phyloP scores from a whole-genome alignment of 2,329 filamentous ascomycete species.

The Penicillium sp. region DNA sequence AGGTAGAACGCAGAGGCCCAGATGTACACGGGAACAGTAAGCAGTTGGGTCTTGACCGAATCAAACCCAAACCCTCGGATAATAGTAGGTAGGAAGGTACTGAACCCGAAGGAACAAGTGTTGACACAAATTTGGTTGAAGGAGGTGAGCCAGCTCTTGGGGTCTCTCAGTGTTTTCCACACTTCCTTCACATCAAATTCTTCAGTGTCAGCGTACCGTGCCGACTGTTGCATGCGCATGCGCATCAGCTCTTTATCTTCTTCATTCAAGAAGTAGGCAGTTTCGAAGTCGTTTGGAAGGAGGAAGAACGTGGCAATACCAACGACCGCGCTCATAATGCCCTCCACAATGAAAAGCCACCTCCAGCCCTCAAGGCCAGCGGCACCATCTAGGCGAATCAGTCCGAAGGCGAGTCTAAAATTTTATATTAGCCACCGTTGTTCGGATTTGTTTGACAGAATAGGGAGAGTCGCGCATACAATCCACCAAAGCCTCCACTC shows the following conservation, averaged over 20 bases:
- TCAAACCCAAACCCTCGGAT: constrained; percentile 48
- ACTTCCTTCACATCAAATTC: constrained; percentile 35
- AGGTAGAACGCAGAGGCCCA: constrained; percentile 15
- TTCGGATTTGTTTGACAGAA: neutral
- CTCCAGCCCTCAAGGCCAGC: constrained; percentile 42
- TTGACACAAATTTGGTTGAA: constrained; percentile 47
- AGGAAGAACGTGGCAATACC: constrained; percentile 42
- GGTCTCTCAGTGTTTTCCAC: constrained; percentile 12
- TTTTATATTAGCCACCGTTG: neutral
- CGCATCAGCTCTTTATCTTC: constrained; percentile 48
- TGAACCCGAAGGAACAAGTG: constrained; percentile 49
- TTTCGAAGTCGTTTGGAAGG: constrained; percentile 44
- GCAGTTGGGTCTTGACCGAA: constrained; percentile 33
- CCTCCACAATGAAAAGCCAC: constrained; percentile 48
- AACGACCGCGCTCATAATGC: constrained; percentile 40
- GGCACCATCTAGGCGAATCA: constrained; percentile 42
- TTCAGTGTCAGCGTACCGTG: constrained; percentile 44
- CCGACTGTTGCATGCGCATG: constrained; percentile 39
- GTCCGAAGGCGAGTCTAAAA: constrained; percentile 26
- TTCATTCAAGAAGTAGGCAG: constrained; percentile 45
- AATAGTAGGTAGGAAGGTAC: constrained; percentile 52
- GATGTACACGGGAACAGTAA: constrained; percentile 16
- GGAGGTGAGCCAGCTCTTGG: constrained; percentile 26
- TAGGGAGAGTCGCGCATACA: constrained; percentile 6
- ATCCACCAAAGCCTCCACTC: constrained; percentile 22